Evolutionary conservation across 176 grass and related monocot genomes (phyloP).

Genomic region (Carex scoparia): DNA sequence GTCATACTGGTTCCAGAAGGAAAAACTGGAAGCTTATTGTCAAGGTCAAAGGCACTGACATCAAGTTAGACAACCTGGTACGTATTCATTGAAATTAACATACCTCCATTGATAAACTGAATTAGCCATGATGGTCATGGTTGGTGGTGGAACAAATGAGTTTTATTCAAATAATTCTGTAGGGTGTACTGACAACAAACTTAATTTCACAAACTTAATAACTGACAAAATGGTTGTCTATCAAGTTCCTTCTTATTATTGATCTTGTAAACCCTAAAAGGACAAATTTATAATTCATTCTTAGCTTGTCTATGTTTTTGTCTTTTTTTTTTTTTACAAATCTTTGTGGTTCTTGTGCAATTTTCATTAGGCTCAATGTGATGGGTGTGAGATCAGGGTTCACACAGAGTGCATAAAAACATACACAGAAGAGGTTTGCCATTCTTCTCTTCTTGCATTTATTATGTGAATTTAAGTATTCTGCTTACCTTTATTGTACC

Average conservation of each 20-base stretch:
- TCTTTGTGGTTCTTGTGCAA: neutral
- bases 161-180: neutral
- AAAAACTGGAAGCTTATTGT: slow-evolving; percentile 87
- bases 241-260: neutral
- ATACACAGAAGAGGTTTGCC: slow-evolving; percentile 54
- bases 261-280: neutral
- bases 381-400: slow-evolving; percentile 91
- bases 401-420: slow-evolving; percentile 75
- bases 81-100: slow-evolving; percentile 7
- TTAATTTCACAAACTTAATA: neutral
- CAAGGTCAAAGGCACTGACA: slow-evolving; percentile 57
- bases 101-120: neutral
- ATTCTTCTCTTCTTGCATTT: slow-evolving; percentile 7
- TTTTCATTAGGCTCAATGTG: slow-evolving; percentile 69
- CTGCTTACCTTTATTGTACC: neutral
- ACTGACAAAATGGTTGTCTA: neutral
- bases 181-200: neutral
- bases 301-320: neutral
- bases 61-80: slow-evolving; percentile 53
- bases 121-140: neutral
- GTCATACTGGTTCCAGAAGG: slow-evolving; percentile 84
- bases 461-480: neutral
- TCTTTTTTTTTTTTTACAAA: neutral
- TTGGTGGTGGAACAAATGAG: neutral
- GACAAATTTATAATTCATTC: neutral